A percentile compares a stretch with the other conserved stretches of the same genome.
Conservation (phyloP, 2,329 filamentous ascomycete genomes). For the Ascomycota sp. region DNA sequence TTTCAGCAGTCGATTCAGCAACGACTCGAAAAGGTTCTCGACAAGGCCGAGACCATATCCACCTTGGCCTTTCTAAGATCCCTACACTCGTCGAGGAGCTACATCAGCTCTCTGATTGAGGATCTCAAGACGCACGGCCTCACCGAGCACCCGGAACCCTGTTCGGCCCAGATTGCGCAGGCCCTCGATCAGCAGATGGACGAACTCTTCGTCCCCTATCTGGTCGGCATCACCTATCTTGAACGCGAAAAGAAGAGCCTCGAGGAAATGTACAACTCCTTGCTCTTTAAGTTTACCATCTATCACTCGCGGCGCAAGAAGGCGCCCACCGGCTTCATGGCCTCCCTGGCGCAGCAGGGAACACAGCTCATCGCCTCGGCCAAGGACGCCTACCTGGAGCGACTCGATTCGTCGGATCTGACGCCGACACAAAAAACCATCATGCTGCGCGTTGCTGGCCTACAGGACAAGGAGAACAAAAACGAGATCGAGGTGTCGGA, state of each 20-base stretch:
- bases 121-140: constrained; percentile 85
- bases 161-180: constrained; percentile 62
- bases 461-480: constrained; percentile 54
- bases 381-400: constrained; percentile 75
- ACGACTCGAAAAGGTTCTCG: constrained; percentile 78
- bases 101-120: constrained; percentile 70
- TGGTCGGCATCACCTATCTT: constrained; percentile 47
- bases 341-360: constrained; percentile 69
- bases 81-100: constrained; percentile 71
- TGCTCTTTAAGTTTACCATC: constrained; percentile 92
- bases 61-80: constrained; percentile 79
- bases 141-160: constrained; percentile 83
- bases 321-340: constrained; percentile 76
- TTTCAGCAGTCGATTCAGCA: constrained; percentile 98
- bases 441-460: constrained; percentile 69
- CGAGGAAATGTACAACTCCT: constrained; percentile 67
- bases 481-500: constrained; percentile 80
- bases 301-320: constrained; percentile 80
- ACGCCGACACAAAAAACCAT: constrained; percentile 74
- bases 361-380: constrained; percentile 73
- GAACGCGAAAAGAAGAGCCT: constrained; percentile 46
- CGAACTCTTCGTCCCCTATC: constrained; percentile 51
- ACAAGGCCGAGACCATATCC: constrained; percentile 81
- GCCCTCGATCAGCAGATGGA: constrained; percentile 54
- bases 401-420: constrained; percentile 70